Evolutionary conservation across 345 rosid genomes (phyloP).

Genomic region (Eucalyptus fibrosa): DNA sequence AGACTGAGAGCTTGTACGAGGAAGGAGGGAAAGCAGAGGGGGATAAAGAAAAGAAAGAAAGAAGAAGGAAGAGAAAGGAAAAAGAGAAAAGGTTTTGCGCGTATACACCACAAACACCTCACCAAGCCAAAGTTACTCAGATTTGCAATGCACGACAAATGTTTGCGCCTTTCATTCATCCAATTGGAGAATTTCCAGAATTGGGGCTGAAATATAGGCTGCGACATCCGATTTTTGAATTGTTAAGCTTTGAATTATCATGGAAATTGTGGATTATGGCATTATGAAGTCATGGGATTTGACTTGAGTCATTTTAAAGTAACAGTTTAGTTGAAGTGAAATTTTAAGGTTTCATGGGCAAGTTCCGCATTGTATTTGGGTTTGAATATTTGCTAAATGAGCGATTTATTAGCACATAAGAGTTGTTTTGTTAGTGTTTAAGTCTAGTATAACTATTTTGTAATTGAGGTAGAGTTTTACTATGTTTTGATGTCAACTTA

Average conservation of each 20-base stretch:
- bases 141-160: not conserved
- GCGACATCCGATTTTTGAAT: too few relatives aligned
- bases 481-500: not conserved
- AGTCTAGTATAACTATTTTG: not conserved
- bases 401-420: not conserved
- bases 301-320: too few relatives aligned
- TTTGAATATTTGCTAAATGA: too few relatives aligned
- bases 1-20: not conserved
- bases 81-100: not conserved
- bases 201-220: fast-evolving
- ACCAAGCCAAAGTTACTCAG: not conserved
- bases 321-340: not conserved
- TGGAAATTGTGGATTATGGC: not conserved
- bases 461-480: not conserved
- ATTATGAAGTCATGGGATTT: not conserved
- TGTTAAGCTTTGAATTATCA: not conserved
- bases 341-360: not conserved
- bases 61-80: not conserved
- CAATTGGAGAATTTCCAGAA: not conserved
- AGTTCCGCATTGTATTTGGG: too few relatives aligned
- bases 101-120: not conserved
- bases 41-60: not conserved
- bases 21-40: not conserved
- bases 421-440: not conserved
- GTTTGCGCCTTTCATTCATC: not conserved